phyloP scores from a whole-genome alignment of 345 rosid genomes.

The Eucalyptus cloeziana region DNA sequence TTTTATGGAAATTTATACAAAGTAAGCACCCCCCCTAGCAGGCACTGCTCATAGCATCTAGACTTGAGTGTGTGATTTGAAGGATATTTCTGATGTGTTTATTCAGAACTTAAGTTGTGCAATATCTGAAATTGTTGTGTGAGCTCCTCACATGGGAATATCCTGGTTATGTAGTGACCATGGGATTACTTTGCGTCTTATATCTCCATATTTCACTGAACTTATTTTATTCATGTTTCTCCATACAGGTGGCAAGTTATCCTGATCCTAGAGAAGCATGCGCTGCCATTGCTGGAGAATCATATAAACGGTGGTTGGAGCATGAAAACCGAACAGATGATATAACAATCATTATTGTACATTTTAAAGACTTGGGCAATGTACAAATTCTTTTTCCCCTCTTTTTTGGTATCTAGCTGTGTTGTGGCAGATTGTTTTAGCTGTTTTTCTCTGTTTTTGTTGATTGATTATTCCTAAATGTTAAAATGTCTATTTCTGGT shows the following conservation, averaged over 20 bases:
- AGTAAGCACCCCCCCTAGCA: not conserved
- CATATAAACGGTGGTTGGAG: constrained; percentile 86
- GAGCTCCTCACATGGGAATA: not conserved
- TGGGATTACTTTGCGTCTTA: not conserved
- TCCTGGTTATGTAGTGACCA: not conserved
- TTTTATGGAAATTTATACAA: not conserved
- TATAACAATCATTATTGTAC: constrained; percentile 85
- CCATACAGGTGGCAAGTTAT: constrained; percentile 51
- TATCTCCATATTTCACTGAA: not conserved
- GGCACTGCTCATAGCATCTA: not conserved
- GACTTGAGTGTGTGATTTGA: not conserved
- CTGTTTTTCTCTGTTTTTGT: not conserved
- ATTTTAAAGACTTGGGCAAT: constrained; percentile 52
- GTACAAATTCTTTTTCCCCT: constrained; percentile 18
- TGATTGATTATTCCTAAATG: not conserved
- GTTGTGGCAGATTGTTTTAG: not conserved
- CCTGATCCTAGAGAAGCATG: constrained; percentile 91
- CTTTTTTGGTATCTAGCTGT: not conserved
- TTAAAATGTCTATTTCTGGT: not conserved
- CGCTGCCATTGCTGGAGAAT: constrained; percentile 79
- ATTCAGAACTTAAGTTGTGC: not conserved
- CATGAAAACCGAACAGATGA: constrained; percentile 93
- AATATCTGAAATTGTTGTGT: not conserved
- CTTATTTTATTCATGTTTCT: not conserved
- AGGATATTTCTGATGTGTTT: not conserved